Base-by-base conservation (phyloP, 257 asterid species). In the Nicotiana benthamiana region DNA sequence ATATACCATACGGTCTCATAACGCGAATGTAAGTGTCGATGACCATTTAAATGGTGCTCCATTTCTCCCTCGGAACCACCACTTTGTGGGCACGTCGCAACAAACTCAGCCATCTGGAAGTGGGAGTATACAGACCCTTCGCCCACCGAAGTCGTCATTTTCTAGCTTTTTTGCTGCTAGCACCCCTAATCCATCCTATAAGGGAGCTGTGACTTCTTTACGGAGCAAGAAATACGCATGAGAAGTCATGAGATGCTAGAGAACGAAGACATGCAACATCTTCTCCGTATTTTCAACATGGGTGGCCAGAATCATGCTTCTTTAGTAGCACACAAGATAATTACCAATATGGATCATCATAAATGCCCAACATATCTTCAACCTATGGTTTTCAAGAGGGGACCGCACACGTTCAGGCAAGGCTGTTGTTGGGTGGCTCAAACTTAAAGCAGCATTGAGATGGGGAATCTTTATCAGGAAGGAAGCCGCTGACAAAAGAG, bases 341-440 rank as follows among this genome's bases (percentile, higher is more conserved):
- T 80, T 89, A 88, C 53, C 83, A 90, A 0, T 90, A 77, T 85
- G 48, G 83, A 59, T 79, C 92, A 10, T 83, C 90, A 2, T 89
- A 75, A 86, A 88, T 87, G 75, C 94, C 96, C 30, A 81, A 78
- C 75, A 61, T 75, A 18, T 88, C 97, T 63, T 79, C 93, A 62
- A 83, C 76, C 83, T 90, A 84, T 57, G 87, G 82, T 62, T 84
- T 88, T 36, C 85, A 84, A 5, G 97, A 88, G 87, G 94, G 87
- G 94, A 90, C 53, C 91, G 84, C 12, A 48, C 90, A 1, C 99
- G 93, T 60, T 77, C 99, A 62, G 99, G 99, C 20, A 95, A 92
- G 87, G 99, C 98, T 76, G 98, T 93, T 80, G 97, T 95, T 18
- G 99, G 99, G 34, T 95, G 99, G 99, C 97, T 95, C 34, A 95